Percentiles rank a stretch among this genome's conserved stretches.
phyloP scores from a whole-genome alignment of 805 yeast species.

The Metschnikowia hibisci region DNA sequence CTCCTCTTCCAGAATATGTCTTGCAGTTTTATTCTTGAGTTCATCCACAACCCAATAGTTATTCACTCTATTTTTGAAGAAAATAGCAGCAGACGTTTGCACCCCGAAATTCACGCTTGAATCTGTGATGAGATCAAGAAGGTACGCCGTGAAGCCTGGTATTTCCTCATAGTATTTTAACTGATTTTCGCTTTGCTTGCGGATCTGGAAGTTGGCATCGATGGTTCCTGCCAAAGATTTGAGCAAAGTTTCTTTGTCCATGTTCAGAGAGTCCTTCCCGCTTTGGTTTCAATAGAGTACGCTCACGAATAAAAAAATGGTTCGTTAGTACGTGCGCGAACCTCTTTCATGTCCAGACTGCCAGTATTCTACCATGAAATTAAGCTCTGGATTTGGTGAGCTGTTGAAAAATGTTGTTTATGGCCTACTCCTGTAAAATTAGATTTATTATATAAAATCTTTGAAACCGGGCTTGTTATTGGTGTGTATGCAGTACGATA shows the following conservation, averaged over 20 bases:
- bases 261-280: conserved; percentile 13
- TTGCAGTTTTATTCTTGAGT: conserved; percentile 22
- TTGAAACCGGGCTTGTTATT: too few species aligned
- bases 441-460: too few species aligned
- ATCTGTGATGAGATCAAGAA: conserved; percentile 49
- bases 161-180: conserved; percentile 49
- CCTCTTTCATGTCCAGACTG: neutral
- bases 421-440: too few species aligned
- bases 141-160: conserved; percentile 54
- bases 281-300: neutral
- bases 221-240: conserved; percentile 51
- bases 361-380: too few species aligned
- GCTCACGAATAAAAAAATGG: conserved; percentile 1
- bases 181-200: conserved; percentile 53
- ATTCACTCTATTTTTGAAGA: conserved; percentile 40
- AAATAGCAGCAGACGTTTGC: conserved; percentile 41
- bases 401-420: too few species aligned
- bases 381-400: too few species aligned
- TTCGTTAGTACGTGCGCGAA: conserved; percentile 3
- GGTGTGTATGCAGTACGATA: too few species aligned
- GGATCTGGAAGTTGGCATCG: conserved; percentile 45
- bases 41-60: conserved; percentile 38
- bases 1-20: conserved; percentile 30
- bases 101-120: conserved; percentile 40
- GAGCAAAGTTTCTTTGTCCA: conserved; percentile 51